Percentiles rank a stretch among this genome's conserved stretches.
phyloP scores from a whole-genome alignment of 192 early-diverging fungal genomes.

The Umbelopsis sp. region DNA sequence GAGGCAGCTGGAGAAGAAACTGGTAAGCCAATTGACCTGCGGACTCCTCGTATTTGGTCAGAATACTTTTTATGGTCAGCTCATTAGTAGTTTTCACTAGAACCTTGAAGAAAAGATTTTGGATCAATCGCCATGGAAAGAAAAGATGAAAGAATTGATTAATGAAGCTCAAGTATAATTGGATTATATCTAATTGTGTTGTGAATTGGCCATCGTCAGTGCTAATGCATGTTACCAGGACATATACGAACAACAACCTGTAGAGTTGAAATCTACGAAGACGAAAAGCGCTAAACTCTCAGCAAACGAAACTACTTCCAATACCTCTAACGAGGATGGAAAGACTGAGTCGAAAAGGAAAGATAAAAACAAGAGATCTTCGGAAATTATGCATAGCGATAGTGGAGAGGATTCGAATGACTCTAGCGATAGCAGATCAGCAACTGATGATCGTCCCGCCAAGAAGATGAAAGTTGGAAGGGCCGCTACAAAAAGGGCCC shows the following conservation, averaged over 20 bases:
- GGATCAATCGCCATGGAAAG: conserved; percentile 2
- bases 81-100: neutral
- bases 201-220: neutral
- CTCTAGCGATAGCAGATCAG: neutral
- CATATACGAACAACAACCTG: neutral
- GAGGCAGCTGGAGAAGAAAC: neutral
- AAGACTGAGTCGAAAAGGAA: neutral
- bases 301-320: neutral
- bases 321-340: neutral
- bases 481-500: neutral
- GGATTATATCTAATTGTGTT: neutral
- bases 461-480: neutral
- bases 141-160: conserved; percentile 7
- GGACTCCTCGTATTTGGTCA: neutral
- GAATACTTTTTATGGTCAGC: neutral
- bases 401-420: neutral
- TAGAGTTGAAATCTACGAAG: neutral
- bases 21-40: neutral
- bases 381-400: neutral
- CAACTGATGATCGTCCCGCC: neutral
- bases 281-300: neutral
- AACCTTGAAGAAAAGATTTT: conserved; percentile 1
- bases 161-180: conserved; percentile 1
- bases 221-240: neutral
- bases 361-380: neutral